Evolutionary conservation across 306 rosid genomes (phyloP).

Genomic region (Rubus parviflorus): DNA sequence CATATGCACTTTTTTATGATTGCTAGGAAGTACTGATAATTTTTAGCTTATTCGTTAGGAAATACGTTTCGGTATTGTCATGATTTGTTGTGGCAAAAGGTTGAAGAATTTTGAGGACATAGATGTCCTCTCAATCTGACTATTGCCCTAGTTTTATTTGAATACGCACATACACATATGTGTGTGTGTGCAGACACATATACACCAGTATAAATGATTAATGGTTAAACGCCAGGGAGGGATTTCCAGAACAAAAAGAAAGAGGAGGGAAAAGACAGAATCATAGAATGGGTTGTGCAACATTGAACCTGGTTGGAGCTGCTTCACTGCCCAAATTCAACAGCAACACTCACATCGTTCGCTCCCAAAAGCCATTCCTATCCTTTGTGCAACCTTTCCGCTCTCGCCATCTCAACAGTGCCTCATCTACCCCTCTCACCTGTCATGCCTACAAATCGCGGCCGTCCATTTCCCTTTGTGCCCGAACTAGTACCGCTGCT

Average conservation of each 20-base stretch:
- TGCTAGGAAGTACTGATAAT: background rate
- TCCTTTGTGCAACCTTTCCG: background rate
- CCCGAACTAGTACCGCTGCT: background rate
- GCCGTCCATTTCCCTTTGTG: constrained; percentile 28
- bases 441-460: constrained; percentile 22
- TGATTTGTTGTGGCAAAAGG: too few relatives aligned
- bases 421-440: constrained; percentile 13
- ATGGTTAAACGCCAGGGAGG: constrained; percentile 11
- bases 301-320: constrained; percentile 37
- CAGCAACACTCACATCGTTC: constrained; percentile 2
- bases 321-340: constrained; percentile 33
- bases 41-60: background rate
- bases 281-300: constrained; percentile 41
- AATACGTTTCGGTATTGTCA: too few relatives aligned
- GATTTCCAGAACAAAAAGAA: background rate
- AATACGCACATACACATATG: background rate
- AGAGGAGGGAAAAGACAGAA: background rate
- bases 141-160: constrained; percentile 1
- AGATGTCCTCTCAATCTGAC: background rate
- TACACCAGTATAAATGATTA: background rate
- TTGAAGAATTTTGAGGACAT: too few relatives aligned
- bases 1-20: background rate
- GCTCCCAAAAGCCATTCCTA: constrained; percentile 27
- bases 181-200: background rate
- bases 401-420: background rate